Evolutionary conservation across 176 grass and related monocot species (phyloP), one percentile per base, ranked within the genome.

Genomic region (Rhynchospora tenuis): DNA sequence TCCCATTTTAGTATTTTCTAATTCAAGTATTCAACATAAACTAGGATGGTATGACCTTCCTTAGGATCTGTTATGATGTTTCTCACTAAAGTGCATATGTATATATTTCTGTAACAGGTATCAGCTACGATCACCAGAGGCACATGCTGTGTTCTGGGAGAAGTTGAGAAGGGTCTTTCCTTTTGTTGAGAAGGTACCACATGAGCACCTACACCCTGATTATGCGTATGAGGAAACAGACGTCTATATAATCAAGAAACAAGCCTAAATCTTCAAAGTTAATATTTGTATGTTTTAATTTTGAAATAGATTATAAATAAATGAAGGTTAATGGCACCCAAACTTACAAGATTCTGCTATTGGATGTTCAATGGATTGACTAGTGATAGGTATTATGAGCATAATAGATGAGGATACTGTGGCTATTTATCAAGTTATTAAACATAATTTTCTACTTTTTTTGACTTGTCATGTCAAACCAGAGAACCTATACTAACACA

Each of bases 211-310:
- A 15, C 86, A 98, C 55, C 92, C 92, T 1, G 92, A 93, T 3
- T 98, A 95, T 16, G 86, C 89, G 20, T 95, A 80, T 3, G 96
- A 93, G 83, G 96, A 98, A 89, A 89, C 83, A 5, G 93, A 95
- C 60, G 91, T 98, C 54, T 98, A 85, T 65, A 46, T 98, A 9
- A 86, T 95, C 59, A 87, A 90, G 83, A 89, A 90, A 87, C 88
- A 82, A 65, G 79, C 60, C n/a, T 82, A 43, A 81, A 16, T 81
- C 38, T 14, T 64, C 70, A 50, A 73, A 72, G 52, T 17, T 4
- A 75, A 51, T 14, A 13, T 54, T 26, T 75, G 20, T 54, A 52
- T 74, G 46, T 74, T 51, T 52, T 27, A 26, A 74, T 50, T 74
- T 47, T 74, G 46, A 50, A 74, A 51, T 26, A 24, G 8, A 26